These are phyloP conservation scores for Cutaneotrichosporon daszewskae DNA, from an alignment of 1,284 basidiomycete genomes.

Conservation along the genomic window DNA sequence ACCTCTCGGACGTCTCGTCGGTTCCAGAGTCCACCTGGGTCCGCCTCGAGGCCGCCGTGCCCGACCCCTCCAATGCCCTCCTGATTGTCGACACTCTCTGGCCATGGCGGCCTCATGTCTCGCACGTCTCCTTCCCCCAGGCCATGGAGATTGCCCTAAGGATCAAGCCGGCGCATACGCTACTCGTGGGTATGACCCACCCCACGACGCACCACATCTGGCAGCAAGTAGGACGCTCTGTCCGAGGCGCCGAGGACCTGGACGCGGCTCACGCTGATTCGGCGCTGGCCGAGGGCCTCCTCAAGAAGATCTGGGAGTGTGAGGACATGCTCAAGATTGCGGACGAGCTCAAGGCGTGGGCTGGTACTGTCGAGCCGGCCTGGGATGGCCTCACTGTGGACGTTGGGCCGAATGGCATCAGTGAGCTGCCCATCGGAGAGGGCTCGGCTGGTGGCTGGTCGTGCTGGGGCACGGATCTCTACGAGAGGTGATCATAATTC, in stretches of 20 bases:
- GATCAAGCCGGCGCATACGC: constrained; percentile 37
- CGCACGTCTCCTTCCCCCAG: constrained; percentile 43
- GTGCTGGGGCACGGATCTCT: not conserved
- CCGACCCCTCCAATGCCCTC: not conserved
- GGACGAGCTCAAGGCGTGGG: constrained; percentile 10
- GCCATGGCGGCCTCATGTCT: constrained; percentile 34
- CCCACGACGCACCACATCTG: constrained; percentile 46
- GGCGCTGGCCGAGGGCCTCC: constrained; percentile 8
- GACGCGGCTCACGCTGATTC: constrained; percentile 9
- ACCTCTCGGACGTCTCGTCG: constrained; percentile 40
- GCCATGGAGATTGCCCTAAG: constrained; percentile 36
- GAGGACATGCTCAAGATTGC: constrained; percentile 10
- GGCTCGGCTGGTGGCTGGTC: constrained; percentile 3
- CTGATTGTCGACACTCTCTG: constrained; percentile 46
- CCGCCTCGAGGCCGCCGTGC: constrained; percentile 13
- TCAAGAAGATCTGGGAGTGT: constrained; percentile 11
- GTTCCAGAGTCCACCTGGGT: constrained; percentile 33
- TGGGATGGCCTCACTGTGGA: constrained; percentile 40
- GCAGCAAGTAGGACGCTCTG: constrained; percentile 35
- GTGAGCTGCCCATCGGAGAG: constrained; percentile 9
- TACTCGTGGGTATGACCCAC: constrained; percentile 44
- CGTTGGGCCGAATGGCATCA: constrained; percentile 7
- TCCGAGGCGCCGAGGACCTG: constrained; percentile 12
- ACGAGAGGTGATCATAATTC: not conserved
- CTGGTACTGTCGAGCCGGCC: constrained; percentile 31